Percentiles rank a stretch among this genome's conserved stretches.
Conservation (phyloP, 768 basidiomycete species). For the Calvatia gigantea region DNA sequence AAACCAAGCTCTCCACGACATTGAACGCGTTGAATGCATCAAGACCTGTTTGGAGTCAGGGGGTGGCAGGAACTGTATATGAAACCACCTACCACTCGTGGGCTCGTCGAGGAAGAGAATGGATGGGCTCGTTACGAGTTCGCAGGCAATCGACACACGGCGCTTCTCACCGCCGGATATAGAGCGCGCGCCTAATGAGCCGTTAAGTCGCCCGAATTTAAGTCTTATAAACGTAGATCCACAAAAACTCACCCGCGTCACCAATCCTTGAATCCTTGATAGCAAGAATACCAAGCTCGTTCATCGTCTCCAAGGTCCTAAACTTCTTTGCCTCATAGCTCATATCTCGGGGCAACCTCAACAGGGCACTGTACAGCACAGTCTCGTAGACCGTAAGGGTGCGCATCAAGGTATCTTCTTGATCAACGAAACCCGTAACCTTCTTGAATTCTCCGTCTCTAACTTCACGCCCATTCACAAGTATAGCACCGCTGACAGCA, state of each 20-base stretch:
- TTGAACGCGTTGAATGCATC: slow-evolving; percentile 96
- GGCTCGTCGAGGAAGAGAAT: slow-evolving; percentile 97
- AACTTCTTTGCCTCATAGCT: slow-evolving; percentile 92
- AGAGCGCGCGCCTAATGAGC: slow-evolving; percentile 65
- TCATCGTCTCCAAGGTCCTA: slow-evolving; percentile 92
- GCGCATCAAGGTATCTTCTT: slow-evolving; percentile 96
- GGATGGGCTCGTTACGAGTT: slow-evolving; percentile 94
- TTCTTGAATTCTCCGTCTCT: slow-evolving; percentile 72
- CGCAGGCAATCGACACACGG: slow-evolving; percentile 95
- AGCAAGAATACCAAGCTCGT: slow-evolving; percentile 88
- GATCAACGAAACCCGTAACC: slow-evolving; percentile 94
- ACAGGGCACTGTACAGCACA: slow-evolving; percentile 86
- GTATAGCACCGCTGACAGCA: slow-evolving; percentile 62
- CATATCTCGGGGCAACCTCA: slow-evolving; percentile 93
- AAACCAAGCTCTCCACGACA: slow-evolving; percentile 85
- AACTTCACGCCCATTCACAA: slow-evolving; percentile 85
- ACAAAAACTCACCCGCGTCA: slow-evolving; percentile 61
- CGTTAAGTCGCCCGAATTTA: neutral
- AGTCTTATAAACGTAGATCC: neutral
- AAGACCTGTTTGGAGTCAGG: slow-evolving; percentile 52
- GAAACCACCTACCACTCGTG: slow-evolving; percentile 71
- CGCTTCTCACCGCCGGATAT: slow-evolving; percentile 99
- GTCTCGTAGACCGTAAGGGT: slow-evolving; percentile 99
- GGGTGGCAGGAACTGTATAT: neutral
- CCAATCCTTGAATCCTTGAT: slow-evolving; percentile 92